Evolutionary conservation across 108 stramenopile species (phyloP), one percentile per base, ranked within the genome.

Genomic region (Stephanodiscus triporus): DNA sequence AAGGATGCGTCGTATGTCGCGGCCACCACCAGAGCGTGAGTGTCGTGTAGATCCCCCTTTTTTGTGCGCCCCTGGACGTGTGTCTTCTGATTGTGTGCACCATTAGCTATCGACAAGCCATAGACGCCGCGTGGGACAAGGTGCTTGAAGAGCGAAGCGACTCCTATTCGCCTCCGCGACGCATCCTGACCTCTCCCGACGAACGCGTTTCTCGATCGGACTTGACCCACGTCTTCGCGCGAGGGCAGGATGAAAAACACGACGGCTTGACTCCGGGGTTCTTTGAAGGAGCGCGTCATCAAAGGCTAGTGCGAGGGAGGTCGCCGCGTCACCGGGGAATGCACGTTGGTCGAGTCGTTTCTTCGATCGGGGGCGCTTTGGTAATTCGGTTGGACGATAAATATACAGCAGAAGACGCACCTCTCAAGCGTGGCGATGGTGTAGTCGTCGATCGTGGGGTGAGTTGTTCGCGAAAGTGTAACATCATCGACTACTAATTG

Each of bases 1-100:
- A 92, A 92, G 66, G 91, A 88, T 85, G 85, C 81, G 34, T 69
- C 80, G 6, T 90, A 92, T 64, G 91, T 92, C 1, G 89, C 91
- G 19, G 87, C 89, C 4, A 89, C 91, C 9, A 92, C 91, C 8
- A 72, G 89, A 55, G 87, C 91, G 66, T 73, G 51, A 73, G 72
- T 50, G 49, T 14, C 14, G 22, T 42, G 2, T 14, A 45, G 20
- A 32, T 16, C 22, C 2, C 8, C n/a, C 14, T 29, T 9, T 6
- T 19, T 10, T 1, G 22, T 24, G 2, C 22, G 10, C 63, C 17
- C 32, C 26, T 1, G 27, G 11, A 53, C 37, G 51, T 2, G 24
- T 32, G 40, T 11, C 47, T 54, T 13, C 6, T 40, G 13, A 17
- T 59, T 26, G 9, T 54, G 40, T 26, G 8, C 23, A 9, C 10